These are phyloP conservation scores for Triticum turgidum DNA, from an alignment of 176 grass and related monocot genomes.

Conservation along the genomic window DNA sequence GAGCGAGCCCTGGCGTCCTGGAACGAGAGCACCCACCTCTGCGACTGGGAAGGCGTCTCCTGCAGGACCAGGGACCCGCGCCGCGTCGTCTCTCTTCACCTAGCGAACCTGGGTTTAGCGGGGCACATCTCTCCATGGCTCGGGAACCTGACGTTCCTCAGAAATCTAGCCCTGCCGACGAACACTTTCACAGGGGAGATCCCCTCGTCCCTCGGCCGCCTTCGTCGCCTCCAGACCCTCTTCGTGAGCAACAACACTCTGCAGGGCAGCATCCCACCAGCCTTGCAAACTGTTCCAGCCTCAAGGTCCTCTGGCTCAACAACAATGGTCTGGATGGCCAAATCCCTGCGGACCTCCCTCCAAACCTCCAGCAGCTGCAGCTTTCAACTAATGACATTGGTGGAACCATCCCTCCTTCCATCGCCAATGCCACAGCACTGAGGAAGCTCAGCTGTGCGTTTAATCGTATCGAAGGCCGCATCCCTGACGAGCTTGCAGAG, in stretches of 20 bases:
- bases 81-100: neutral
- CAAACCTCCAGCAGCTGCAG: neutral
- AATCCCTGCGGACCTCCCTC: neutral
- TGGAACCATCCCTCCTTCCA: constrained; percentile 13
- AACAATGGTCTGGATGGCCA: neutral
- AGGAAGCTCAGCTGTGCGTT: neutral
- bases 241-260: neutral
- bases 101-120: neutral
- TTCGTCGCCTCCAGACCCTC: neutral
- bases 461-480: constrained; percentile 4
- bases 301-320: neutral
- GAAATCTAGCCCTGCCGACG: neutral
- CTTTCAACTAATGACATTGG: neutral
- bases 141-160: constrained; percentile 20
- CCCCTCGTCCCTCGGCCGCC: constrained; percentile 4
- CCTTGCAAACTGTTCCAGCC: neutral
- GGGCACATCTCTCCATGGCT: constrained; percentile 33
- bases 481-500: neutral
- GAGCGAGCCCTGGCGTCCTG: constrained; percentile 21
- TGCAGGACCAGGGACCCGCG: neutral
- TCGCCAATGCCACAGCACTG: neutral
- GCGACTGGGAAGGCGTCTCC: constrained; percentile 27
- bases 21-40: constrained; percentile 38
- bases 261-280: neutral
- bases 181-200: neutral